A percentile compares a stretch with the other conserved stretches of the same genome.
phyloP scores from a whole-genome alignment of 768 basidiomycete genomes.

The Lactifluus hygrophoroides region DNA sequence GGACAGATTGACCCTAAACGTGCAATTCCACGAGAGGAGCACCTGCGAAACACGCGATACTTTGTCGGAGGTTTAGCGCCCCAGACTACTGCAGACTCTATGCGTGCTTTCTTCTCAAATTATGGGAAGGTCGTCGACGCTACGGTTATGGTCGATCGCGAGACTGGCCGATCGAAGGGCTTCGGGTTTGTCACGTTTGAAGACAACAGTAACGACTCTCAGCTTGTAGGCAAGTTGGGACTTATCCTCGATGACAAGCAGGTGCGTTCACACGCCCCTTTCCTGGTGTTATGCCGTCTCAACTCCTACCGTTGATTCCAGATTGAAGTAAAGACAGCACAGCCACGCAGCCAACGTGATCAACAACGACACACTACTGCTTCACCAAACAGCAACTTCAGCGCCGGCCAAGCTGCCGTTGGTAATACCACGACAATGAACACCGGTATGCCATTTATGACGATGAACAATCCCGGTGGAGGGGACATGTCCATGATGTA shows the following conservation, averaged over 20 bases:
- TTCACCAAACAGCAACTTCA: slow-evolving; percentile 19
- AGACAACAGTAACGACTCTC: slow-evolving; percentile 81
- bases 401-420: slow-evolving; percentile 24
- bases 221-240: slow-evolving; percentile 83
- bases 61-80: slow-evolving; percentile 94
- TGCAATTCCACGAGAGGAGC: slow-evolving; percentile 94
- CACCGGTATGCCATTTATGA: slow-evolving; percentile 34
- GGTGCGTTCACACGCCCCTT: slow-evolving; percentile 37
- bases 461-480: slow-evolving; percentile 22
- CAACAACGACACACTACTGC: slow-evolving; percentile 33
- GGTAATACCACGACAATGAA: slow-evolving; percentile 24
- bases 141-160: slow-evolving; percentile 97
- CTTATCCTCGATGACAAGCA: slow-evolving; percentile 81
- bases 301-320: slow-evolving; percentile 25
- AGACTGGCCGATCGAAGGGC: slow-evolving; percentile 90
- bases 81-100: slow-evolving; percentile 86
- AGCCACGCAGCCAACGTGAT: slow-evolving; percentile 79
- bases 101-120: slow-evolving; percentile 89
- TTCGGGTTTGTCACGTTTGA: slow-evolving; percentile 98
- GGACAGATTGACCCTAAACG: slow-evolving; percentile 97
- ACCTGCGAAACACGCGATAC: slow-evolving; percentile 85
- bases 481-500: slow-evolving; percentile 46
- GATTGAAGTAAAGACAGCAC: slow-evolving; percentile 97
- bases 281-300: not conserved
- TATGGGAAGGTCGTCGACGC: slow-evolving; percentile 96